Base-by-base conservation (phyloP, 108 stramenopile genomes). In the Nitzschia sp. region DNA sequence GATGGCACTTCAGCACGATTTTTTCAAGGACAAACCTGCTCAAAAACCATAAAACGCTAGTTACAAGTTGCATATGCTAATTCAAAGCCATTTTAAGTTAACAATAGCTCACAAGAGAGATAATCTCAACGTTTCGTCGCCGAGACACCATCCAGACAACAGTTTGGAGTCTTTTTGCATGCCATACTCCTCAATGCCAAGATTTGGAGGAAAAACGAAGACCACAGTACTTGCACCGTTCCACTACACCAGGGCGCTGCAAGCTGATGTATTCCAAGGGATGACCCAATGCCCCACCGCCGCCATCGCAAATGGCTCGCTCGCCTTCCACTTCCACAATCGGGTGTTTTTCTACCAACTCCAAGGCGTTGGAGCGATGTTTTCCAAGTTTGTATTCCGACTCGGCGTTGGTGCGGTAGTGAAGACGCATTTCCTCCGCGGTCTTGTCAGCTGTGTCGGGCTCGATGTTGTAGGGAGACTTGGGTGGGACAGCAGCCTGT, bases 251-350 rank as follows among this genome's bases (percentile, higher is more conserved):
- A n/a, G 81, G 82, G 16, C 84, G 81, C 32, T 75, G 78, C 62
- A 94, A 69, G 56, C 85, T 86, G 62, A 94, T 89, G 67, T 94
- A 98, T 53, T 98, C 96, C 64, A 98, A 35, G 30, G 98, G 98
- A 77, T 98, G 97, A 5, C 98, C 98, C 58, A 98, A 73, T 9
- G 94, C 87, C 0, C 98, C 98, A 50, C 95, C 95, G 34, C 98
- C 98, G 3, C 96, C 96, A 71, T 96, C 94, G 72, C 97, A 98
- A 34, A 96, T 71, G 32, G 96, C 96, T 69, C 92, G 85, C 48
- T 93, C 84, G 26, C 91, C 95, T 38, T 93, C 92, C 19, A 97
- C 97, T 77, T 90, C 83, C 29, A 96, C 87, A 23, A 94, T 80
- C 27, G 96, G 92, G 28, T 93, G 79, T 63, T 91, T 56, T 26